A percentile compares a stretch with the other conserved stretches of the same genome.
Conservation (phyloP, 2,329 filamentous ascomycete genomes). For the Mariannaea sp. region DNA sequence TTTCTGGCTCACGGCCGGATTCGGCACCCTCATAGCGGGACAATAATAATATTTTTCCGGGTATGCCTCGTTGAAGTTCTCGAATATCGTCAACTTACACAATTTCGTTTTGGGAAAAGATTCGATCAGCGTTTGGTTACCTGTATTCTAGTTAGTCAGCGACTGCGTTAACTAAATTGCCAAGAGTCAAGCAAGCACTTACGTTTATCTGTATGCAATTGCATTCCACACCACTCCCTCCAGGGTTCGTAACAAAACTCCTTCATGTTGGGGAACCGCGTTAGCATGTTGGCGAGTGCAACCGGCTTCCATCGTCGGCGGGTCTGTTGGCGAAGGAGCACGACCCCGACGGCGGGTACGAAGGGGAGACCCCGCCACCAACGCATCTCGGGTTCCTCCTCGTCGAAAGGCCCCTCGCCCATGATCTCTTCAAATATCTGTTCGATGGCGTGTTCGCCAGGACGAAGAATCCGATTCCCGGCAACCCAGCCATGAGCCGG, state of each 20-base stretch:
- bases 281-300: conserved; percentile 41
- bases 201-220: conserved; percentile 37
- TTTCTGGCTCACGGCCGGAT: conserved; percentile 33
- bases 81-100: conserved; percentile 41
- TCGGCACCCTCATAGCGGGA: conserved; percentile 30
- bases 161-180: conserved; percentile 20
- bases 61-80: conserved; percentile 44
- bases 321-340: conserved; percentile 46
- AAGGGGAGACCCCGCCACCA: conserved; percentile 44
- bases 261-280: conserved; percentile 42
- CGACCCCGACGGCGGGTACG: conserved; percentile 40
- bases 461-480: conserved; percentile 30
- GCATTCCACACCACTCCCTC: conserved; percentile 38
- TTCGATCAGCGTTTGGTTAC: conserved; percentile 35
- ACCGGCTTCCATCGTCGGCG: conserved; percentile 42
- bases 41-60: conserved; percentile 20
- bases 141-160: conserved; percentile 31
- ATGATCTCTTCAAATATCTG: conserved; percentile 39
- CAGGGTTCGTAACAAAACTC: conserved; percentile 48
- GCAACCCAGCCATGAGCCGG: conserved; percentile 39
- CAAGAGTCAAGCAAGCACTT: conserved; percentile 29
- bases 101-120: conserved; percentile 34
- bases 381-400: conserved; percentile 35
- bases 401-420: conserved; percentile 36
- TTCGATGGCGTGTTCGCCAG: conserved; percentile 22